Base-by-base conservation (phyloP, 352 stramenopile genomes). In the Chloridella minuta region DNA sequence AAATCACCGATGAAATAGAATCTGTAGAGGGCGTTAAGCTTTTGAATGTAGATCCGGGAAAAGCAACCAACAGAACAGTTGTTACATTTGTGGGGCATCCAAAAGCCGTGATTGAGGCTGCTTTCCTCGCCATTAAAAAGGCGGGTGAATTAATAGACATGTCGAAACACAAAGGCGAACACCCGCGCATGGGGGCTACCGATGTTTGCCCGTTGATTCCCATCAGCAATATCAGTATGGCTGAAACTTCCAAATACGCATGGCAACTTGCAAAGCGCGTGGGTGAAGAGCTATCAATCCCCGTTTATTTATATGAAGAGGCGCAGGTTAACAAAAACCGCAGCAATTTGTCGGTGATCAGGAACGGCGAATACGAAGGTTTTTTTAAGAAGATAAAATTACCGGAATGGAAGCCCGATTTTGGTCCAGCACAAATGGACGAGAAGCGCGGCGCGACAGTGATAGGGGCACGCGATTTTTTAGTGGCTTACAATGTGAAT, bases 201-300 rank as follows among this genome's bases (percentile, higher is more conserved):
- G 87, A 88, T 80, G 87, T 88, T 4, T 88, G 87, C n/a, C 87
- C 87, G 18, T 88, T 88, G 23, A 88, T 88, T 85, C 87, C 87
- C 25, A 87, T 88, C 40, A 83, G 87, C 25, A 88, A 88, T 28
- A 86, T 86, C 23, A 87, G 85, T 27, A 88, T 88, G 87, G 87
- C 24, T 27, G 86, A 87, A 85, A 87, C 80, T 21, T 25, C 49
- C 23, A 51, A 86, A 23, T 88, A 86, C 21, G 87, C 87, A 4
- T 85, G 87, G 30, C 85, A 88, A 86, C 85, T 88, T 30, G 87
- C 80, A 2, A 23, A 49, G 3, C 52, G 87, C 18, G 23, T 88
- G 22, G 87, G 86, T 27, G 21, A 86, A 4, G 87, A 88, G 85
- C 85, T 88, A 2, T 18, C 23, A 16, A 27, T 88, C 1, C 86